Base-by-base conservation (phyloP, 306 rosid genomes). In the Vigna trinervia region DNA sequence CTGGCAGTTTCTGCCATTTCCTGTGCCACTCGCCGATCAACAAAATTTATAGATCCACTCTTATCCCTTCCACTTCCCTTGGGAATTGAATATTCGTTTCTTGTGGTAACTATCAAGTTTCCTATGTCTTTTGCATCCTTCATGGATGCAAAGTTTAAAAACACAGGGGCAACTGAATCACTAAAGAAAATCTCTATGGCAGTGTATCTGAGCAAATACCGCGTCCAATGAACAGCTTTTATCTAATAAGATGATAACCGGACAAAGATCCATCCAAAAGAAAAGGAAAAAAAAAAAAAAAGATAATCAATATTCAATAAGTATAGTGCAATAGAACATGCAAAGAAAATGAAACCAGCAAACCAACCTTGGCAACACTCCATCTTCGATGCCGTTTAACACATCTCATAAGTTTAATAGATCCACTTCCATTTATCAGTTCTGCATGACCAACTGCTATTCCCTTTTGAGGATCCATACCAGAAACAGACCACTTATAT, bases 81-180 rank as follows among this genome's bases (percentile, higher is more conserved):
- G 6, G 96, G 93, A 74, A 90, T 82, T 86, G 83, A 84, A 85
- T 85, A 89, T 68, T 95, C 98, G 72, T 95, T 95, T 84, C 98
- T 87, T 56, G 92, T 82, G 67, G 88, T 63, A 72, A 92, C 98
- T 73, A 95, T 95, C 87, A 95, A 84, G 77, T 79, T 87, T 57
- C 98, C 98, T 78, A 90, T 84, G 75, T 92, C 97, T 92, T 95
- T 95, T 67, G 98, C 98, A 77, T 64, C 97, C 84, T 92, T 95
- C 80, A 76, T 88, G 26, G 98, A 86, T 67, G 88, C 86, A 47
- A 95, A 95, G 83, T 92, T 95, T 15, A 95, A 86, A 88, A 95
- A 95, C 64, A 92, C 80, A 6, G 98, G 97, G 76, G 98, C 82
- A 79, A 90, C 90, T 74, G 98, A 92, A 88, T 90, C 89, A 23